Base-by-base conservation (phyloP, 371 early-diverging fungal genomes). In the Lichtheimia ornata region DNA sequence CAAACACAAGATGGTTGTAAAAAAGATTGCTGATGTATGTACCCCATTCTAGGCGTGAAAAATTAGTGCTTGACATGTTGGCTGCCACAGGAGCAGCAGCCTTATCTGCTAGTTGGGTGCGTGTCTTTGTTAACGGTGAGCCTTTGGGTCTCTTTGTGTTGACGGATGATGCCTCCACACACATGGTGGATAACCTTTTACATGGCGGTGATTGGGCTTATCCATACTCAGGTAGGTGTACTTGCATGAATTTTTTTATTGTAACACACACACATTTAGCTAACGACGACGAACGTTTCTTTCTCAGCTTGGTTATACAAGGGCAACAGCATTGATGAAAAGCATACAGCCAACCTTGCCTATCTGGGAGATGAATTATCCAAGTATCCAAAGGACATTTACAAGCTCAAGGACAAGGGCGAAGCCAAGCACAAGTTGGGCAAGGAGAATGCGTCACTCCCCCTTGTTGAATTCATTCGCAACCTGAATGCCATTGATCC, bases 151-250 rank as follows among this genome's bases (percentile, higher is more conserved):
- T 84, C 1, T 84, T 64, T 58, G 49, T 81, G 28, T 69, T 84
- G 80, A 80, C 77, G 54, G 84, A 84, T 56, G 84, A 84, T 55
- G 68, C 74, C 30, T 75, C 81, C 15, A 77, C 71, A 60, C 76
- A 77, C 25, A 79, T 79, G 58, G 58, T 72, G 44, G 77, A 82
- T 60, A 66, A 70, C 53, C 67, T 72, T 20, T 42, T 84, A 12
- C 71, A 63, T 53, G 67, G 65, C 42, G 78, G 78, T 18, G 60
- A 76, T 35, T 66, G 61, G 53, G 30, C 66, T 2, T 71, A 65
- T 55, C 52, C 63, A 44, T 54, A 59, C 18, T 71, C 76, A 17
- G 76, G 75, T 56, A 61, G 1, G 1, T 22, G 2, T 2, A 2
- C 50, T 47, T 6, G 14, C 25, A 57, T 17, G 5, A 28, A 45